phyloP scores from a whole-genome alignment of 2,329 filamentous ascomycete genomes.

The Rugonectria rugulosa region DNA sequence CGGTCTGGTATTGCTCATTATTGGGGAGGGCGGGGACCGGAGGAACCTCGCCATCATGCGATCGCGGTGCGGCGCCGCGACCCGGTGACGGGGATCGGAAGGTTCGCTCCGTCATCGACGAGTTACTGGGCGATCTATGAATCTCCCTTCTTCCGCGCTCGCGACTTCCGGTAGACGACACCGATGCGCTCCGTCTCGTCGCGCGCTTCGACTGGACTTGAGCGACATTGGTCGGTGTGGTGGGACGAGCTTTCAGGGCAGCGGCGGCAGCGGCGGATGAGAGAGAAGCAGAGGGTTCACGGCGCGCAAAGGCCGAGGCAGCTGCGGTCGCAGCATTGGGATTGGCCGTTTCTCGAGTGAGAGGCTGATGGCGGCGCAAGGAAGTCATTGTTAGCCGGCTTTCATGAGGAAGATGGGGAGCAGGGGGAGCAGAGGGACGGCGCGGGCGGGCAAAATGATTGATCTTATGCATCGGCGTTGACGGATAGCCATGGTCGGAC shows the following conservation, averaged over 20 bases:
- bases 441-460: background rate
- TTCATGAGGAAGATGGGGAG: constrained; percentile 13
- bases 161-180: constrained; percentile 69
- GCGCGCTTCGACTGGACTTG: constrained; percentile 90
- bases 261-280: constrained; percentile 88
- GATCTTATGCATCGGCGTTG: constrained; percentile 1
- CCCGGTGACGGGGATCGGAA: constrained; percentile 78
- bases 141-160: constrained; percentile 56
- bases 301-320: constrained; percentile 79
- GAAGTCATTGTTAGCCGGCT: constrained; percentile 35
- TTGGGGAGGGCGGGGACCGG: constrained; percentile 79
- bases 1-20: constrained; percentile 42
- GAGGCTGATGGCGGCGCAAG: constrained; percentile 57
- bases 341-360: constrained; percentile 70
- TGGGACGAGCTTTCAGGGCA: constrained; percentile 79
- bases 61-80: constrained; percentile 51
- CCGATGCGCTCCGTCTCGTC: constrained; percentile 73
- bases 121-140: constrained; percentile 72
- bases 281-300: constrained; percentile 68
- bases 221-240: constrained; percentile 79
- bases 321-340: constrained; percentile 82
- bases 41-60: constrained; percentile 65
- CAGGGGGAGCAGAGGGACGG: background rate
- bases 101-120: constrained; percentile 88
- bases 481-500: background rate